Evolutionary conservation across 106 monocot species (phyloP), one percentile per base, ranked within the genome.

Genomic region (Posidonia australis): DNA sequence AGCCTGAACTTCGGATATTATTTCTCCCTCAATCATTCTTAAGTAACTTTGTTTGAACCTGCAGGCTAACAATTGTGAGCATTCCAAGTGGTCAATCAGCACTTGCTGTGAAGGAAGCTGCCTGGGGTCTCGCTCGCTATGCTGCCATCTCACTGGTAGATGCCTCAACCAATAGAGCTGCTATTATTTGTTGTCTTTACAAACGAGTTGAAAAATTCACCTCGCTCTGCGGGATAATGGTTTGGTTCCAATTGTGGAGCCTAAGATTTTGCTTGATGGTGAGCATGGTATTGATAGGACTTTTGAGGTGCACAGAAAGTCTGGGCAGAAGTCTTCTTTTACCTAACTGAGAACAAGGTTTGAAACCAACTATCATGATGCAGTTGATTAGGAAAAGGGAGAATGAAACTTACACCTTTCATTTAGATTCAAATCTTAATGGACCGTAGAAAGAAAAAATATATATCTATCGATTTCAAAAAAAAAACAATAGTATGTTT

Each of bases 61-160:
- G 12, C 76, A 94, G 89, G 89, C 89, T 89, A 46, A 94, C 89
- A 42, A 89, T 89, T 64, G 79, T 93, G 49, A 93, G 88, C 77
- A 85, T 85, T 45, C 85, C 81, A 16, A 86, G 79, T 51, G 81
- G 86, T 0, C 86, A 81, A 41, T 73, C 86, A 3, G 86, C 72
- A n/a, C 77, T 86, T 27, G 86, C 79, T n/a, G 81, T 86, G 68
- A 86, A 85, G 78, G 85, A 85, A 71, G 81, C 86, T 11, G 82
- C 85, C 2, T 85, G 81, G 81, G 85, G 85, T 0, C 81, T 85
- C 12, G 81, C 85, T 28, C 73, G 81, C 28, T 86, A 82, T 67
- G 86, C 86, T 26, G 66, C 79, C 36, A 86, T 86, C 24, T 53
- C 81, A 11, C 86, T 82, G 52, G 80, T 80, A 65, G 44, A 24